These are phyloP conservation scores for Helichrysum umbraculigerum DNA, from an alignment of 129 eudicot genomes.

Conservation along the genomic window DNA sequence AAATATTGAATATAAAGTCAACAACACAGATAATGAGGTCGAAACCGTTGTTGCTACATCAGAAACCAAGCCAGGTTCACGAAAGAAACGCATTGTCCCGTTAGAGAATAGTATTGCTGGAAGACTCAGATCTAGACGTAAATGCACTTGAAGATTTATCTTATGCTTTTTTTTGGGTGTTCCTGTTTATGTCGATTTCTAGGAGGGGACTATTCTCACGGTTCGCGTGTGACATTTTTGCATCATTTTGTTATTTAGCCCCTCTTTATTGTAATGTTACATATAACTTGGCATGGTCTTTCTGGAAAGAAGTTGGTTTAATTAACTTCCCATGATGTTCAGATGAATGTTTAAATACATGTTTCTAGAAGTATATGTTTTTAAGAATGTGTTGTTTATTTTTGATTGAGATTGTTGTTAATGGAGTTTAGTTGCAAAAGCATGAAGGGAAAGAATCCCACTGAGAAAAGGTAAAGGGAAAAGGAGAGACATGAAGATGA, in stretches of 20 bases:
- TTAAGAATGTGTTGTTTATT: neutral
- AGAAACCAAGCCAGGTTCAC: conserved; percentile 32
- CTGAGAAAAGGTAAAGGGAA: conserved; percentile 22
- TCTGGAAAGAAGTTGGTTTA: neutral
- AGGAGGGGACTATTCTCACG: conserved; percentile 2
- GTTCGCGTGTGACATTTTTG: conserved; percentile 6
- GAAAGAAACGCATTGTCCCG: conserved; percentile 28
- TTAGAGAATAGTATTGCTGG: conserved; percentile 51
- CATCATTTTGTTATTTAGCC: neutral
- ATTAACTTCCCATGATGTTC: neutral
- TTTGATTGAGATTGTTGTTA: conserved; percentile 18
- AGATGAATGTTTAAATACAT: neutral
- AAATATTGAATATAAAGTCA: conserved; percentile 15
- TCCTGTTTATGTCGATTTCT: neutral
- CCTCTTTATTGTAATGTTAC: conserved; percentile 12
- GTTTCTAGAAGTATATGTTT: neutral
- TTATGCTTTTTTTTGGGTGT: neutral
- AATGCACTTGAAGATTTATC: conserved; percentile 19
- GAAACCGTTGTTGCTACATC: conserved; percentile 14
- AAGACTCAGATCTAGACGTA: conserved; percentile 45
- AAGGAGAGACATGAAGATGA: conserved; percentile 24
- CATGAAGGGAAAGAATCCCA: conserved; percentile 20
- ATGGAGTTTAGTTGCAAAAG: conserved; percentile 10
- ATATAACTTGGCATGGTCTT: neutral
- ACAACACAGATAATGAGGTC: conserved; percentile 19